phyloP scores from a whole-genome alignment of 2,329 filamentous ascomycete genomes.

The Ciborinia camelliae region DNA sequence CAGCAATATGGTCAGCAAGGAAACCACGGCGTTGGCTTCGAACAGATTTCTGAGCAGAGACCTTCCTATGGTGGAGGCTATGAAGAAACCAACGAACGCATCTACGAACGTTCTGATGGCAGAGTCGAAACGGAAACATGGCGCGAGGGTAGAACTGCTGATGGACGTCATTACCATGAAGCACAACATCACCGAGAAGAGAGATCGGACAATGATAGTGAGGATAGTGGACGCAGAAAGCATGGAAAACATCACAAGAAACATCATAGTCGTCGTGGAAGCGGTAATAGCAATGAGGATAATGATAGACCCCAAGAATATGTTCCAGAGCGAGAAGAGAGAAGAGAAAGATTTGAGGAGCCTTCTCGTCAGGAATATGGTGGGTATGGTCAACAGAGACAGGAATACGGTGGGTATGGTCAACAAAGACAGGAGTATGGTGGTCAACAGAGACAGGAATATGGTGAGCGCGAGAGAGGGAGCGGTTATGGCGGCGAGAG shows the following conservation, averaged over 20 bases:
- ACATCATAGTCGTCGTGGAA: constrained; percentile 23
- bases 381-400: constrained; percentile 11
- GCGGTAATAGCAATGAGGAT: constrained; percentile 24
- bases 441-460: constrained; percentile 2
- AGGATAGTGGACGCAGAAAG: constrained; percentile 32
- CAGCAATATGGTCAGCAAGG: constrained; percentile 51
- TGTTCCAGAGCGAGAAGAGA: constrained; percentile 19
- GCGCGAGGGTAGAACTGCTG: constrained; percentile 24
- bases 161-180: constrained; percentile 28
- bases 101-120: constrained; percentile 42
- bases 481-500: background rate
- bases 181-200: constrained; percentile 28
- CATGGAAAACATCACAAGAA: constrained; percentile 35
- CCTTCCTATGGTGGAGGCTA: constrained; percentile 53
- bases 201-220: constrained; percentile 33
- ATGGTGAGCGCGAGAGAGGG: constrained; percentile 20
- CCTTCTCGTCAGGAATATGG: constrained; percentile 25
- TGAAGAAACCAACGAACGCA: constrained; percentile 55
- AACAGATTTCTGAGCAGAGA: constrained; percentile 55
- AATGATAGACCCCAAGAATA: constrained; percentile 24
- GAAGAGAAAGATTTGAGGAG: constrained; percentile 19
- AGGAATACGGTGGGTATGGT: constrained; percentile 19
- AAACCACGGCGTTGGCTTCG: constrained; percentile 50
- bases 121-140: constrained; percentile 33
- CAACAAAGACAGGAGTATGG: constrained; percentile 21